These are phyloP conservation scores for Rhodotorula sphaerocarpa DNA, from an alignment of 768 basidiomycete species.

Conservation along the genomic window DNA sequence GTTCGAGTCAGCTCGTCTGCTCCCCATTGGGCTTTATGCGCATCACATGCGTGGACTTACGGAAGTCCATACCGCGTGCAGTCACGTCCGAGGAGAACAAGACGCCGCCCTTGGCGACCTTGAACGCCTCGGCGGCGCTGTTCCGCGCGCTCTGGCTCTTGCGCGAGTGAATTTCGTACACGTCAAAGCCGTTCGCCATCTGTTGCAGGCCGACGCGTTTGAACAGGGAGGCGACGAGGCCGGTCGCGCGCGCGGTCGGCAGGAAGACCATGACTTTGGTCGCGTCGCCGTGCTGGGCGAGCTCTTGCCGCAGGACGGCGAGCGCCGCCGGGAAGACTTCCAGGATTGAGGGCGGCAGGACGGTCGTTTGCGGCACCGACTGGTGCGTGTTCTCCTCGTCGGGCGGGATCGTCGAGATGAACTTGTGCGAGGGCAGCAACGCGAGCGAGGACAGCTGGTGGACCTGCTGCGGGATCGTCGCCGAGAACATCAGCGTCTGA, in stretches of 20 bases:
- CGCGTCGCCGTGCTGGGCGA: conserved; percentile 36
- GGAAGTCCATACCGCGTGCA: conserved; percentile 34
- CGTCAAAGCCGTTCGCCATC: conserved; percentile 16
- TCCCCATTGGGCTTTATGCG: neutral
- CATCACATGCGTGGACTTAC: neutral
- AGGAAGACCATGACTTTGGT: conserved; percentile 56
- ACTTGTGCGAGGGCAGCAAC: conserved; percentile 43
- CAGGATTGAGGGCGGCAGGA: conserved; percentile 37
- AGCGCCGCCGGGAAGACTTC: conserved; percentile 49
- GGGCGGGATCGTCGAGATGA: conserved; percentile 54
- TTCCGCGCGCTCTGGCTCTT: conserved; percentile 51
- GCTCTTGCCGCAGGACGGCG: conserved; percentile 45
- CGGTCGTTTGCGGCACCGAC: conserved; percentile 51
- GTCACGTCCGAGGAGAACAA: conserved; percentile 55
- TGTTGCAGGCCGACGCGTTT: conserved; percentile 29
- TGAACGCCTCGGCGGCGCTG: conserved; percentile 51
- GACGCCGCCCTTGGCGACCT: conserved; percentile 46
- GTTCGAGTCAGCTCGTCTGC: neutral
- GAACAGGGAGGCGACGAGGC: conserved; percentile 45
- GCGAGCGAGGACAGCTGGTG: conserved; percentile 48
- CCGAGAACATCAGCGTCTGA: conserved; percentile 48
- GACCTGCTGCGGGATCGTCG: conserved; percentile 45
- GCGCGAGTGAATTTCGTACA: conserved; percentile 50
- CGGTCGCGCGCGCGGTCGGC: conserved; percentile 58
- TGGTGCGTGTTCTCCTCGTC: conserved; percentile 58